Conservation (phyloP, 768 basidiomycete species). For the Fistulinella prunicolor region DNA sequence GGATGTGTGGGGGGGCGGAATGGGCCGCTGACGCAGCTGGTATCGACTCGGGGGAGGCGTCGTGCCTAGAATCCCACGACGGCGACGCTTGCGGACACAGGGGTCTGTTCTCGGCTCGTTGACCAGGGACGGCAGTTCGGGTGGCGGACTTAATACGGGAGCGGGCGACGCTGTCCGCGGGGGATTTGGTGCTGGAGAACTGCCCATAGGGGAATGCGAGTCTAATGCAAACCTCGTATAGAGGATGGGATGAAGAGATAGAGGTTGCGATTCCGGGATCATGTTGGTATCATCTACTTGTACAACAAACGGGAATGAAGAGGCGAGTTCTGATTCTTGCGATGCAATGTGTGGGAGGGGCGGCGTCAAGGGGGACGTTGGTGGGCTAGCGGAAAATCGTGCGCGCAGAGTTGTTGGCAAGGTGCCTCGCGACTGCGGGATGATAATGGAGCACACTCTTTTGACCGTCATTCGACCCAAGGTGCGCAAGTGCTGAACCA, state of each 20-base stretch:
- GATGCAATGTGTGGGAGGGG: slow-evolving; percentile 31
- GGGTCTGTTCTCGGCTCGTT: slow-evolving; percentile 5
- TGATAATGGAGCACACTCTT: slow-evolving; percentile 14
- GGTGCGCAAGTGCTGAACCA: slow-evolving; percentile 12
- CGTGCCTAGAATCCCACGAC: slow-evolving; percentile 2
- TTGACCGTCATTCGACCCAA: slow-evolving; percentile 19
- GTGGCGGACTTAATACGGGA: slow-evolving; percentile 3
- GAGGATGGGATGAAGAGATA: slow-evolving; percentile 31
- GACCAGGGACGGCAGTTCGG: slow-evolving; percentile 9
- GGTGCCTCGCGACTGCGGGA: slow-evolving; percentile 4
- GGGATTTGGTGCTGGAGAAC: slow-evolving; percentile 5
- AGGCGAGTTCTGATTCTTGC: slow-evolving; percentile 45
- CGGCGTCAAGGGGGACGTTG: slow-evolving; percentile 30
- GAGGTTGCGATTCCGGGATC: slow-evolving; percentile 27
- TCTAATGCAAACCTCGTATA: slow-evolving; percentile 39
- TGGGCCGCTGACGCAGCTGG: slow-evolving; percentile 30
- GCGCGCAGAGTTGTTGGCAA: slow-evolving; percentile 5
- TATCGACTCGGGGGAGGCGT: slow-evolving; percentile 23
- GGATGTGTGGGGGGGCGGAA: slow-evolving; percentile 15
- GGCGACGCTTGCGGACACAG: slow-evolving; percentile 11
- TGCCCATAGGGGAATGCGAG: slow-evolving; percentile 7
- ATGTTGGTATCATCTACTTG: slow-evolving; percentile 31
- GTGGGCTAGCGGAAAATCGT: slow-evolving; percentile 19
- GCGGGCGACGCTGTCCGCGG: slow-evolving; percentile 7
- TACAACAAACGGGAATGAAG: slow-evolving; percentile 31